Base-by-base conservation (phyloP, 73 alveolate species). In the Blepharisma stoltei region DNA sequence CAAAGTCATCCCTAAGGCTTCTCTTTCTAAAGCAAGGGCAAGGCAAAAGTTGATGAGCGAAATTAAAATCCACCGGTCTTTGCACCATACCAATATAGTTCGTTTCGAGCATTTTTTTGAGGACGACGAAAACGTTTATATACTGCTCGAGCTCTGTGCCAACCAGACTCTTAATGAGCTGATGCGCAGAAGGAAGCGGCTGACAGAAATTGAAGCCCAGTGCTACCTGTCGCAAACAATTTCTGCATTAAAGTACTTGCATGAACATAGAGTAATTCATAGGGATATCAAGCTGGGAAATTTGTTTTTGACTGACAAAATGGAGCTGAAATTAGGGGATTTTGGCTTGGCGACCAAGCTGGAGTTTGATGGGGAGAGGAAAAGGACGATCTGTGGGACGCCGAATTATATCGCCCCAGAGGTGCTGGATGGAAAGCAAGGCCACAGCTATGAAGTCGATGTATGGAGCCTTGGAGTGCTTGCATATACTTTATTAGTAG, bases 11-110 rank as follows among this genome's bases (percentile, higher is more conserved):
- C 92, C 97, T 14, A 96, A 96, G 83, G 85, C 93, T 54, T 81
- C 93, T 25, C 83, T 96, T 20, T 81, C 97, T 6, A 94, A 93
- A 89, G 79, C 93, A 7, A 90, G 99, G 50, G 98, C 99, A 9
- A 95, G 89, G 77, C 90, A 93, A 87, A 95, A 95, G 86, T 92
- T 96, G 55, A 93, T 92, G 90, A 87, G 96, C 66, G 99, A 96
- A 82, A 96, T 96, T 69, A 96, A 96, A 79, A 92, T 96, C 50
- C 99, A 96, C 89, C 87, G 95, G 80, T 84, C 97, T 47, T 82
- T 95, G 53, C 95, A 94, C 77, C 96, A 96, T 80, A 83, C 88
- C 8, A 86, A 96, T 81, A 89, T 96, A 18, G 99, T 94, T 5
- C 93, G 94, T 37, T 96, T 94, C 86, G 98, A 94, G 75, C 99